Evolutionary conservation across 192 early-diverging fungal species (phyloP).

Genomic region (Coemansia sp.): DNA sequence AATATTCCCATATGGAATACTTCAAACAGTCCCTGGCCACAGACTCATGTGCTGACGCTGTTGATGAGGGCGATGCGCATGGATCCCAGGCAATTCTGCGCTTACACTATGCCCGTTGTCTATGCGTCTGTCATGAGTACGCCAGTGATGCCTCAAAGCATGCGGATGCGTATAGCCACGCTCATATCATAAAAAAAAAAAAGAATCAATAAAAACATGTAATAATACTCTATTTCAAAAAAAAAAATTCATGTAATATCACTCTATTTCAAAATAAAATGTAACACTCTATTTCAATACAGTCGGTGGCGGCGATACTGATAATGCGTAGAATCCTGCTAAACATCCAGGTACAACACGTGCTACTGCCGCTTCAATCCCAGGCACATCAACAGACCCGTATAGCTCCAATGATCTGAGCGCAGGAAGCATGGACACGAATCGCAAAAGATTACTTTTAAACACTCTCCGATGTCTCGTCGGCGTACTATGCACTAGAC

Average conservation of each 20-base stretch:
- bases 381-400: constrained; percentile 19
- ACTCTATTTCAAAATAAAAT: no score
- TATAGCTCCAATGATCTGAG: constrained; percentile 34
- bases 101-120: constrained; percentile 37
- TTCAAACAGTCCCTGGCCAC: constrained; percentile 24
- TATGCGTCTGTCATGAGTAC: constrained; percentile 29
- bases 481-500: constrained; percentile 20
- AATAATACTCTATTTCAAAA: no score
- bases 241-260: no score
- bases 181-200: constrained; percentile 18
- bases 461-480: constrained; percentile 22
- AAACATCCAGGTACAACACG: constrained; percentile 17
- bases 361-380: constrained; percentile 10
- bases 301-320: no score
- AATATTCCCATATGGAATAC: background rate
- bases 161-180: constrained; percentile 45
- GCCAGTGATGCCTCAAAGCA: constrained; percentile 14
- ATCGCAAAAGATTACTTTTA: constrained; percentile 20
- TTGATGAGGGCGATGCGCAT: constrained; percentile 41
- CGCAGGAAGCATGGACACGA: constrained; percentile 16
- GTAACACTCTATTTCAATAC: no score
- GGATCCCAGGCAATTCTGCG: constrained; percentile 37
- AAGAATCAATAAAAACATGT: no score
- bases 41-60: constrained; percentile 35
- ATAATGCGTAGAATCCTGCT: constrained; percentile 20